Base-by-base conservation (phyloP, 73 alveolate genomes). In the Blepharisma stoltei region DNA sequence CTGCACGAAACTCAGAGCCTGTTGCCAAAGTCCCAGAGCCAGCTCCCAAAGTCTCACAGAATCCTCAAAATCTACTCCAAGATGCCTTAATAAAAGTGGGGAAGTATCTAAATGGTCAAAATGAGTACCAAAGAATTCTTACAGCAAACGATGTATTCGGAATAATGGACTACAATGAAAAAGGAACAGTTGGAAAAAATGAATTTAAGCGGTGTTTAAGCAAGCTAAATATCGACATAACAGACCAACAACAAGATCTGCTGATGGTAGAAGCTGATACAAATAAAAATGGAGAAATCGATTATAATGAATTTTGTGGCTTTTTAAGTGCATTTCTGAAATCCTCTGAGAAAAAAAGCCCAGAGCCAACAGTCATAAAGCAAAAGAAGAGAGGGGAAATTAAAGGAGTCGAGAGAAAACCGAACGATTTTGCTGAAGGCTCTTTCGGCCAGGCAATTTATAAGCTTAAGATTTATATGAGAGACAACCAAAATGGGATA, bases 41-140 rank as follows among this genome's bases (percentile, higher is more conserved):
- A 60, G 46, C 14, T 20, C 48, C 14, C 5, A 25, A 60, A 60
- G 2, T 60, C 73, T 25, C 14, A 60, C 38, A 11, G 14, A 14
- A 14, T 8, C 2, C 23, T 60, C 18, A 14, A 18, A 60, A 14
- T 5, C 73, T 38, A 14, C 23, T 60, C 2, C 73, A 60, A 60
- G 73, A 60, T 9, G 73, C 73, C 23, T 60, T 60, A 25, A 60
- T 14, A 14, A 60, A 60, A 5, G 46, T 60, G 14, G 73, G 73
- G 14, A 60, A 38, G 5, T 60, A 60, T 25, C 23, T 60, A n/a
- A 38, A n/a, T 18, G 73, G 73, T 8, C 47, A 60, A 8, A 60
- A 60, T 25, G 46, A n/a, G 45, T 14, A 60, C 2, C 38, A 25
- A 60, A n/a, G 73, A n/a, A 4, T 38, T 60, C 23, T 60, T n/a